phyloP scores from a whole-genome alignment of 306 rosid species.

The Prunus fruticosa region DNA sequence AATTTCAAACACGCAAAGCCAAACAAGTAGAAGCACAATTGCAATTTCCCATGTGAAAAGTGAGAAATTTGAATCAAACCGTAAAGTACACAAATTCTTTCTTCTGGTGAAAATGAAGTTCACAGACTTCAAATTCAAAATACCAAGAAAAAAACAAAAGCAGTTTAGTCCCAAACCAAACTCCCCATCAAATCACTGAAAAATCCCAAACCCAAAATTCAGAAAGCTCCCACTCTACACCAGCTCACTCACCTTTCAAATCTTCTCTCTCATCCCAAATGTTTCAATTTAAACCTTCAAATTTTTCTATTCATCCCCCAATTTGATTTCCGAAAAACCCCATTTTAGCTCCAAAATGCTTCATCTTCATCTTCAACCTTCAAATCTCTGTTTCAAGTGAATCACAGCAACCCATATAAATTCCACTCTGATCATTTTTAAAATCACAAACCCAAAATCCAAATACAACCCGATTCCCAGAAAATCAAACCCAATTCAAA shows the following conservation, averaged over 20 bases:
- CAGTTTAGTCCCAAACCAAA: background rate
- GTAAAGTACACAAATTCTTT: too few species aligned
- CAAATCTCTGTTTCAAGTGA: background rate
- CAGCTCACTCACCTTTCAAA: background rate
- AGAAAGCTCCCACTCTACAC: background rate
- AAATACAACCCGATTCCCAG: slow-evolving; percentile 20
- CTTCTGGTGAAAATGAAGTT: background rate
- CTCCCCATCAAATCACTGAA: background rate
- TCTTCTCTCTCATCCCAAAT: background rate
- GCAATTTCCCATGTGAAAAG: background rate
- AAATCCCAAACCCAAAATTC: background rate
- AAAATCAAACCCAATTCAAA: background rate
- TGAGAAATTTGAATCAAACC: background rate
- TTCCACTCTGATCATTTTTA: background rate
- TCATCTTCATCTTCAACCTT: background rate
- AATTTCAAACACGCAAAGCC: background rate
- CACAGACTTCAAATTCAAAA: background rate
- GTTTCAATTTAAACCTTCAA: background rate
- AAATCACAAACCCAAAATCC: slow-evolving; percentile 1
- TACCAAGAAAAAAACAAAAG: background rate
- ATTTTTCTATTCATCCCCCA: background rate
- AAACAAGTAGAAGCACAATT: background rate
- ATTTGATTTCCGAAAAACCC: background rate
- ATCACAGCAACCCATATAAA: background rate
- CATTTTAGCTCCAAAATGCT: background rate